These are phyloP conservation scores for Epichloe sp. DNA, from an alignment of 2,329 filamentous ascomycete genomes.

Conservation along the genomic window DNA sequence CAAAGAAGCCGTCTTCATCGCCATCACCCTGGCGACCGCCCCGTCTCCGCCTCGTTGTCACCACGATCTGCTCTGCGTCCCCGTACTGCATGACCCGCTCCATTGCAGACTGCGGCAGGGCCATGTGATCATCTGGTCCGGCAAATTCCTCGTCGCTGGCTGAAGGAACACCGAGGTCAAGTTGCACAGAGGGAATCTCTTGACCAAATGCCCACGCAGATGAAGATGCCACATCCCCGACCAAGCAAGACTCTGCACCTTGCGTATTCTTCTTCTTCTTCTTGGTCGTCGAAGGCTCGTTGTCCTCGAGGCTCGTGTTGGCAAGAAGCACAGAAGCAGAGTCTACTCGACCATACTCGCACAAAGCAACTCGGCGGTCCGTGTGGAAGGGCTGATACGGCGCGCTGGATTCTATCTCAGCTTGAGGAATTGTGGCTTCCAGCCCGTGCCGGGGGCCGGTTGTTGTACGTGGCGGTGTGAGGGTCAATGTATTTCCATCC, in stretches of 20 bases:
- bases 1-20: constrained; percentile 71
- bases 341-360: constrained; percentile 39
- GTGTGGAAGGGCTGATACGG: constrained; percentile 96
- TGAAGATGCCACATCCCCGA: constrained; percentile 6
- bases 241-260: background rate
- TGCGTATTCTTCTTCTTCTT: constrained; percentile 13
- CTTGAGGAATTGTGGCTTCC: constrained; percentile 56
- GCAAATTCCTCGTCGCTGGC: constrained; percentile 39
- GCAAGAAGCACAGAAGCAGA: constrained; percentile 27
- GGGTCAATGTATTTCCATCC: constrained; percentile 39
- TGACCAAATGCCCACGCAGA: constrained; percentile 48
- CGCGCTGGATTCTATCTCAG: constrained; percentile 89
- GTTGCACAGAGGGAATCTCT: constrained; percentile 33
- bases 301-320: constrained; percentile 28
- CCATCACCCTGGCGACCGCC: constrained; percentile 32
- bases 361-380: constrained; percentile 69
- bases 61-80: constrained; percentile 64
- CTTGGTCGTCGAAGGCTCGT: constrained; percentile 22
- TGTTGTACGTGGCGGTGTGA: constrained; percentile 26
- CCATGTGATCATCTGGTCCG: constrained; percentile 41
- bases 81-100: constrained; percentile 47
- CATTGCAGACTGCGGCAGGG: constrained; percentile 50
- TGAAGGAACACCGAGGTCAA: constrained; percentile 36
- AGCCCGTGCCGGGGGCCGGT: constrained; percentile 27
- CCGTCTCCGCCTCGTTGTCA: constrained; percentile 62